These are phyloP conservation scores for Pseudogymnoascus sp. DNA, from an alignment of 2,329 filamentous ascomycete genomes.

Conservation along the genomic window DNA sequence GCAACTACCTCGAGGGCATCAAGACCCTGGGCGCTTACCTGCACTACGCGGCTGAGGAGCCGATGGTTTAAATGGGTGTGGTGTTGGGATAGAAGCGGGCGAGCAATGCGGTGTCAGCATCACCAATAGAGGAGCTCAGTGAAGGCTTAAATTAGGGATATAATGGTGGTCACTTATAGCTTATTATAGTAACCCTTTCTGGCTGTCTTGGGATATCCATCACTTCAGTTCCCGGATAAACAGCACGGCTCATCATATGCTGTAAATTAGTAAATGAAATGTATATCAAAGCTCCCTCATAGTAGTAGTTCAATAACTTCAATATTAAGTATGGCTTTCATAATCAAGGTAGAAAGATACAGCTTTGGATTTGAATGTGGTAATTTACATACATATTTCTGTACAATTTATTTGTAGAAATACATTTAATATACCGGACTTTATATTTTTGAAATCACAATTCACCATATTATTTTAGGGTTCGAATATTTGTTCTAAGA, in stretches of 20 bases:
- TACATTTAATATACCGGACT: not conserved
- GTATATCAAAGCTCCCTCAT: not conserved
- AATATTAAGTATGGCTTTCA: not conserved
- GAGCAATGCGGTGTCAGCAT: not conserved
- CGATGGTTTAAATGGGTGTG: conserved; percentile 33
- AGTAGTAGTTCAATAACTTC: not conserved
- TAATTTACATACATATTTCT: not conserved
- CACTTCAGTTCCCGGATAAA: not conserved
- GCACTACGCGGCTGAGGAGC: conserved; percentile 91
- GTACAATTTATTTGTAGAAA: not conserved
- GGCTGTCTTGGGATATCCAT: not conserved
- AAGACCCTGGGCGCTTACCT: conserved; percentile 92
- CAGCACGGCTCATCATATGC: not conserved
- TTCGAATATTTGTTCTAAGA: not conserved
- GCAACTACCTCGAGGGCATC: conserved; percentile 96
- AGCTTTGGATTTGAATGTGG: not conserved
- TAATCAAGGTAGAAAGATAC: not conserved
- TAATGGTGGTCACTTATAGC: not conserved
- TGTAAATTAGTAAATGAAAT: not conserved
- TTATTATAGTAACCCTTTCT: not conserved
- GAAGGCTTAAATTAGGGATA: not conserved
- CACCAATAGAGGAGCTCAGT: not conserved
- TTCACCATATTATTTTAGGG: not conserved
- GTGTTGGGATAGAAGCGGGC: not conserved
- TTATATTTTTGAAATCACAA: not conserved